A percentile compares a stretch with the other conserved stretches of the same genome.
Conservation (phyloP, 2,329 filamentous ascomycete genomes). For the Cytospora piceicola region DNA sequence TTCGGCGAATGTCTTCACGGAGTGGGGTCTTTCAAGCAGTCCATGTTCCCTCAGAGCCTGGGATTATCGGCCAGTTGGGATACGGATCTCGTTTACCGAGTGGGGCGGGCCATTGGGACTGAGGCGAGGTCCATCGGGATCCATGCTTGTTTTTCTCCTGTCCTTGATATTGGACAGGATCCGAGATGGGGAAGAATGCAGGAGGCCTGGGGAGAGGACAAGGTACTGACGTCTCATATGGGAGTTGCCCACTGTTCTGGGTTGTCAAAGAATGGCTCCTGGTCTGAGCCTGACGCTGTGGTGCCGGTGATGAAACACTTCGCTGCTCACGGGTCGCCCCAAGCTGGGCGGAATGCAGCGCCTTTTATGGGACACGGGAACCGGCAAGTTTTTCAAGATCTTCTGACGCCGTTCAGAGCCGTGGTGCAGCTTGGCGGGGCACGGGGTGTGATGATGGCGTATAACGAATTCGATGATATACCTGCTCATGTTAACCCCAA, state of each 20-base stretch:
- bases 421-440: constrained; percentile 47
- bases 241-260: constrained; percentile 49
- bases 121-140: constrained; percentile 50
- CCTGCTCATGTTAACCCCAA: constrained; percentile 46
- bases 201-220: constrained; percentile 53
- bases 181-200: constrained; percentile 50
- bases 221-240: constrained; percentile 49
- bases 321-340: constrained; percentile 48
- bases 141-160: constrained; percentile 49
- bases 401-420: constrained; percentile 48
- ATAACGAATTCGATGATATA: constrained; percentile 47
- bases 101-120: constrained; percentile 47
- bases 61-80: constrained; percentile 49
- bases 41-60: constrained; percentile 49
- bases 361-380: constrained; percentile 50
- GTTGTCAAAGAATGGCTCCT: constrained; percentile 49
- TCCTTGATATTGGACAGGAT: constrained; percentile 49
- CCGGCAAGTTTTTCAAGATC: constrained; percentile 47
- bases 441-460: constrained; percentile 50
- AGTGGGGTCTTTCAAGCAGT: constrained; percentile 50
- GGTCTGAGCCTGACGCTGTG: constrained; percentile 47
- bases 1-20: constrained; percentile 50
- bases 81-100: constrained; percentile 45
- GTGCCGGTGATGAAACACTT: constrained; percentile 52
- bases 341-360: constrained; percentile 47